Percentiles rank a stretch among this genome's conserved stretches.
Evolutionary conservation across 192 early-diverging fungal genomes (phyloP).

Genomic region (Coemansia sp.): DNA sequence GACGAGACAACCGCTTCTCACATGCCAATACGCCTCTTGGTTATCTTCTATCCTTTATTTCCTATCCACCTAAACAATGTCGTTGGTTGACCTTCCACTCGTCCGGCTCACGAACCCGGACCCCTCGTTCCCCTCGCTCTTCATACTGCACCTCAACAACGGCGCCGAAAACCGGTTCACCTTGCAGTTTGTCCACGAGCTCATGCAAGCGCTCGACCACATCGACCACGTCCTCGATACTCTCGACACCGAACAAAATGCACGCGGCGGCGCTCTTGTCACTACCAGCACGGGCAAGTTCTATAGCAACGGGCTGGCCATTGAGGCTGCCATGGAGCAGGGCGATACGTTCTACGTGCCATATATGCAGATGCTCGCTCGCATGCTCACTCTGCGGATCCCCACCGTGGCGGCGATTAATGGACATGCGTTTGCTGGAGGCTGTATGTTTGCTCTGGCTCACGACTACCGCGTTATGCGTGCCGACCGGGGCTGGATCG

Average conservation of each 20-base stretch:
- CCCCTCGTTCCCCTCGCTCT: slow-evolving; percentile 46
- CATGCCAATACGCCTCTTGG: background rate
- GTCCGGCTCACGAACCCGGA: slow-evolving; percentile 48
- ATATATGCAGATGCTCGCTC: slow-evolving; percentile 60
- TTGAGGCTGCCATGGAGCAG: slow-evolving; percentile 53
- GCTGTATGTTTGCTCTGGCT: slow-evolving; percentile 60
- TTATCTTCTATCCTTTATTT: background rate
- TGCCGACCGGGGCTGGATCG: slow-evolving; percentile 69
- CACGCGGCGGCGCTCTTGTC: slow-evolving; percentile 58
- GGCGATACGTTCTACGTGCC: slow-evolving; percentile 50
- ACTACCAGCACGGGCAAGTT: slow-evolving; percentile 68
- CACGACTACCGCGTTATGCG: slow-evolving; percentile 76
- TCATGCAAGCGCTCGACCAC: slow-evolving; percentile 60
- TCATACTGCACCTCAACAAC: slow-evolving; percentile 64
- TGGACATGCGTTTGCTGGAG: slow-evolving; percentile 82
- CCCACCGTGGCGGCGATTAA: slow-evolving; percentile 77
- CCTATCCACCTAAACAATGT: slow-evolving; percentile 11
- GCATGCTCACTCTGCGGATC: slow-evolving; percentile 63
- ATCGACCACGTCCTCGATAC: slow-evolving; percentile 53
- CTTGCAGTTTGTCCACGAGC: slow-evolving; percentile 55
- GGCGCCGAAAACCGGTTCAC: slow-evolving; percentile 70
- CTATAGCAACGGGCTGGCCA: slow-evolving; percentile 71
- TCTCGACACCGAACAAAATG: slow-evolving; percentile 36
- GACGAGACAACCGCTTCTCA: too few relatives aligned
- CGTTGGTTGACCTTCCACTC: slow-evolving; percentile 40